Percentiles rank a stretch among this genome's conserved stretches.
Conservation (phyloP, 192 early-diverging fungal genomes). For the Pilobolus umbonatus region DNA sequence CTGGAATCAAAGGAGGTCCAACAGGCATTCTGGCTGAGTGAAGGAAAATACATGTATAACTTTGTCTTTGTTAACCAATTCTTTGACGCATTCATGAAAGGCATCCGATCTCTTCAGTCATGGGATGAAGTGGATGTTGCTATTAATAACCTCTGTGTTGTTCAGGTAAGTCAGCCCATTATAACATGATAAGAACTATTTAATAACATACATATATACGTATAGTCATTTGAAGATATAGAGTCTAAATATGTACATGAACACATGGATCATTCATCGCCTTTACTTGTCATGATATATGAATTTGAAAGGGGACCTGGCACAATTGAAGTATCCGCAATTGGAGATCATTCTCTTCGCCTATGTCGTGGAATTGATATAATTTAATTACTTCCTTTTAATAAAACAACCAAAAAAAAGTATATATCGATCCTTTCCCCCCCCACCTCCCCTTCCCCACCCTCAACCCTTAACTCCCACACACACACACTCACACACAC, state of each 20-base stretch:
- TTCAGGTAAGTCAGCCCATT: conserved; percentile 31
- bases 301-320: conserved; percentile 47
- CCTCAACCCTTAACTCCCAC: background rate
- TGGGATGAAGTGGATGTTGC: conserved; percentile 44
- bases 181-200: background rate
- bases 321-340: conserved; percentile 39
- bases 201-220: background rate
- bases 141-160: conserved; percentile 39
- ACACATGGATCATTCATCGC: background rate
- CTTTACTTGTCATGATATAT: conserved; percentile 42
- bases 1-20: conserved; percentile 44
- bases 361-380: too few relatives aligned
- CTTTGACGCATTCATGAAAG: conserved; percentile 46
- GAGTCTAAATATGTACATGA: conserved; percentile 12
- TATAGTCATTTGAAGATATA: conserved; percentile 24
- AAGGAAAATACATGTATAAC: conserved; percentile 33
- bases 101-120: conserved; percentile 35
- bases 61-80: conserved; percentile 51
- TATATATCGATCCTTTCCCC: background rate
- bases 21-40: conserved; percentile 29
- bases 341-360: too few relatives aligned
- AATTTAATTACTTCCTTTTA: too few relatives aligned
- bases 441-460: background rate
- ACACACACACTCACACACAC: too few relatives aligned
- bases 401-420: background rate